Percentiles rank a stretch among this genome's conserved stretches.
These are phyloP conservation scores for Lepidopterella palustris DNA, from an alignment of 495 filamentous ascomycete genomes.

Conservation along the genomic window DNA sequence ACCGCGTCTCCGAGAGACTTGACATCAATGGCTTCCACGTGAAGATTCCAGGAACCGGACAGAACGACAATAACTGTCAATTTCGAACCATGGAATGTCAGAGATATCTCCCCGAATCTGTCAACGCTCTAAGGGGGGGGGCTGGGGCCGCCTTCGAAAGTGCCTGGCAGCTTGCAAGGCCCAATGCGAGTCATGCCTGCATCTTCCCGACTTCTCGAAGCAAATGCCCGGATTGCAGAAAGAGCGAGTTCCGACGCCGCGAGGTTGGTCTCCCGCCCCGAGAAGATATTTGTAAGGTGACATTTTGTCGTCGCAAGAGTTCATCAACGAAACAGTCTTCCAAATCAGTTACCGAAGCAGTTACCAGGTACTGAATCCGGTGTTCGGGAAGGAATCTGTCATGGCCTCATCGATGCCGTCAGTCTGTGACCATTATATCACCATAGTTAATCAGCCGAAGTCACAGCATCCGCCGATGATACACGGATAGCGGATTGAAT, in stretches of 20 bases:
- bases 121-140: not conserved
- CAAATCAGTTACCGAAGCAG: not conserved
- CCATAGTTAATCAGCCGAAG: not conserved
- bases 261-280: not conserved
- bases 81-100: not conserved
- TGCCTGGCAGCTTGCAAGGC: not conserved
- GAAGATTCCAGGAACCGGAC: not conserved
- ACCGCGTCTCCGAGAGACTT: not conserved
- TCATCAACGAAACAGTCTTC: not conserved
- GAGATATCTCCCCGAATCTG: not conserved
- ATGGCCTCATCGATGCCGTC: not conserved
- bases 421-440: not conserved
- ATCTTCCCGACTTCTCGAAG: conserved; percentile 1
- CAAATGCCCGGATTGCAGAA: not conserved
- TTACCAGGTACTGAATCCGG: not conserved
- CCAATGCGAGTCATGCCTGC: not conserved
- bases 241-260: not conserved
- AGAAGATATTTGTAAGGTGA: not conserved
- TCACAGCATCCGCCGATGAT: not conserved
- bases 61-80: not conserved
- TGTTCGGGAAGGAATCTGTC: not conserved
- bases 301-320: not conserved
- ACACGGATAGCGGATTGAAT: not conserved
- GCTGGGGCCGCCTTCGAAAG: not conserved
- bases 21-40: not conserved